These are phyloP conservation scores for Cladosporium oxysporum DNA, from an alignment of 2,329 filamentous ascomycete genomes.

Conservation along the genomic window DNA sequence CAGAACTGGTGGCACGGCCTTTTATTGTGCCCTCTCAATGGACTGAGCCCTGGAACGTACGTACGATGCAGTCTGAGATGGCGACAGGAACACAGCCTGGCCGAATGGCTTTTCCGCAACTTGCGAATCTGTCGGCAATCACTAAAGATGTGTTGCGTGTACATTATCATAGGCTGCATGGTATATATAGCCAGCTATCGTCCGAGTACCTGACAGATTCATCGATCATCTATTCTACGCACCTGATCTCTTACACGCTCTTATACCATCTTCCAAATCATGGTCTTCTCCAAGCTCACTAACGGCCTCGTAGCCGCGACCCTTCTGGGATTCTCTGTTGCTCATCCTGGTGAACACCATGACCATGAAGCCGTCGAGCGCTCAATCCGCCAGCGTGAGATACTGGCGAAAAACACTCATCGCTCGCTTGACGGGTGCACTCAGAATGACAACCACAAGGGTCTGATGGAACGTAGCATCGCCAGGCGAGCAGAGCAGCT, in stretches of 20 bases:
- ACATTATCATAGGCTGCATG: not conserved
- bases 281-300: not conserved
- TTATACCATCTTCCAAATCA: not conserved
- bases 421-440: not conserved
- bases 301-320: not conserved
- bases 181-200: not conserved
- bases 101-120: not conserved
- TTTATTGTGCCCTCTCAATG: not conserved
- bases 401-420: not conserved
- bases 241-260: not conserved
- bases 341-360: slow-evolving; percentile 2
- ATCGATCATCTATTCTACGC: not conserved
- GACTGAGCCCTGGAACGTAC: not conserved
- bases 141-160: not conserved
- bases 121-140: not conserved
- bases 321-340: not conserved
- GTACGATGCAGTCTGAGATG: not conserved
- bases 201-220: not conserved
- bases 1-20: not conserved
- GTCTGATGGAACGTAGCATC: not conserved
- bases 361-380: not conserved
- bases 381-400: not conserved
- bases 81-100: not conserved
- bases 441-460: not conserved
- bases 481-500: not conserved